Evolutionary conservation across 768 basidiomycete species (phyloP), one percentile per base, ranked within the genome.

Genomic region (Leucocoprinus leucothites): DNA sequence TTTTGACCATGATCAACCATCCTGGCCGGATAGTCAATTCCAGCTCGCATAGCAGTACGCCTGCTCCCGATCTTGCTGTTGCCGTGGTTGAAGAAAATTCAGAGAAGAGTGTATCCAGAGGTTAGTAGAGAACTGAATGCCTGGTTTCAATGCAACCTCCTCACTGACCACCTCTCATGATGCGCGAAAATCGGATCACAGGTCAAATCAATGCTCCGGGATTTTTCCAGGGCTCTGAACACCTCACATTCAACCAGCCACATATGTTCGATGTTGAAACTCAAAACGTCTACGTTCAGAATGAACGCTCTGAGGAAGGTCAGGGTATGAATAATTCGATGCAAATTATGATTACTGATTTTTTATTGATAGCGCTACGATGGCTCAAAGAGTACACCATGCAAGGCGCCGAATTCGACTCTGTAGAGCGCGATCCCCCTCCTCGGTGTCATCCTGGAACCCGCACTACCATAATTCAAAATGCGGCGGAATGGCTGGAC

Each of bases 361-460:
- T 6, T 6, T 41, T 14, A 41, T 6, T 6, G 19, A 41, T 21
- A 26, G 22, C 22, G 2, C 24, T 45, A 4, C 24, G 16, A 11
- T 45, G 44, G 44, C 44, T 45, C 14, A 1, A 26, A 25, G 19
- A 9, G 9, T 21, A 25, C 24, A 1, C 22, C 22, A 11, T 45
- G 44, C 19, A 45, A 22, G 44, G 3, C 16, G 63, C 61, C 11
- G 42, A 59, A 21, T 55, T 60, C n/a, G 58, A 65, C 41, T 61
- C 60, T 31, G 11, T 31, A 5, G 31, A 31, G 11, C 31, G 31
- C 11, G 31, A 31, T 11, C 31, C 31, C 31, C 59, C 60, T 19
- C 60, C 61, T 4, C 56, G 40, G 9, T 66, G 65, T 53, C 58
- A 62, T 19, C 58, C 57, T 28, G 57, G 58, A n/a, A 66, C 63